Evolutionary conservation across 495 filamentous ascomycete genomes (phyloP).

Genomic region (Podospora fimiseda): DNA sequence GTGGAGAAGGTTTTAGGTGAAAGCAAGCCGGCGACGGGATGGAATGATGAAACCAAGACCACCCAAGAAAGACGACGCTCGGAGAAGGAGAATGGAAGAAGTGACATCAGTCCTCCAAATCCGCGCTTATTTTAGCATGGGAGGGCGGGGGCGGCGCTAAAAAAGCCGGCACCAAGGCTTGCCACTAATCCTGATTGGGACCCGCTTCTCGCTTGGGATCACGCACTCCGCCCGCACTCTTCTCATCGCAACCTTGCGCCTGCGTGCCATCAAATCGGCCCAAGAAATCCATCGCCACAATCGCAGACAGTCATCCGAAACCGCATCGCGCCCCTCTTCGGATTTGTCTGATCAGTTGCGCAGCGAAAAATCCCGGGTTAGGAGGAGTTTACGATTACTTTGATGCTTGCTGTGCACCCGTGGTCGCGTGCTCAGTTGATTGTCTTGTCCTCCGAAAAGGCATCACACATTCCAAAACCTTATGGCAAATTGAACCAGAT

Average conservation of each 20-base stretch:
- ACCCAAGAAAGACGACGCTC: not conserved
- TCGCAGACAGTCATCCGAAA: not conserved
- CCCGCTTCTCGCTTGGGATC: constrained; percentile 15
- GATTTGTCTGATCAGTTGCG: not conserved
- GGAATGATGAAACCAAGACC: not conserved
- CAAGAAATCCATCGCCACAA: constrained; percentile 15
- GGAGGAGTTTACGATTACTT: no score
- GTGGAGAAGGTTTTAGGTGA: not conserved
- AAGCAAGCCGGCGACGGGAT: not conserved
- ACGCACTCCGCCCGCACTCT: constrained; percentile 25
- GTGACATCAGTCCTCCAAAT: constrained; percentile 19
- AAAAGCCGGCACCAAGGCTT: constrained; percentile 19
- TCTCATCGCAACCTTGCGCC: constrained; percentile 29
- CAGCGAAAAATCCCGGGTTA: not conserved
- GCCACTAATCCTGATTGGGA: constrained; percentile 21
- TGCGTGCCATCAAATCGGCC: constrained; percentile 17
- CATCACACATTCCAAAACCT: constrained; percentile 11
- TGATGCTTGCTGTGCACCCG: not conserved
- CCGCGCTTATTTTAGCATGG: constrained; percentile 18
- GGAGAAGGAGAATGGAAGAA: not conserved
- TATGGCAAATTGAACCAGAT: constrained; percentile 12
- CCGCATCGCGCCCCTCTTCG: not conserved
- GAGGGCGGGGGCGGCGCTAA: no score
- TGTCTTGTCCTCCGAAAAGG: constrained; percentile 1
- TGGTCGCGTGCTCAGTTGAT: constrained; percentile 4